Evolutionary conservation across 495 filamentous ascomycete species (phyloP).

Genomic region (Lophiotrema nucula): DNA sequence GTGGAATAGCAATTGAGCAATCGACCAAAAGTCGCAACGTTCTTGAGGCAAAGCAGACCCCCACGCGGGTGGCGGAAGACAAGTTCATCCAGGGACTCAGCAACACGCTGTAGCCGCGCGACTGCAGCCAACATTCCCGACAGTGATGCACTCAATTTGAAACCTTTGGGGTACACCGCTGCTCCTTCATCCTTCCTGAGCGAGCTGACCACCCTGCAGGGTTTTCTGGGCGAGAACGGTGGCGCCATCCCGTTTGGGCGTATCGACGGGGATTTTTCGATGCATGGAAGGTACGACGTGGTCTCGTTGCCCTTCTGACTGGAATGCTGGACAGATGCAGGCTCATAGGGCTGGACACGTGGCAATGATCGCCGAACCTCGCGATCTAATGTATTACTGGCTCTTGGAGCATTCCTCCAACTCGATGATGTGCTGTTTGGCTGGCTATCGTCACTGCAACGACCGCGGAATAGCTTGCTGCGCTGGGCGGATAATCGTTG

Average conservation of each 20-base stretch:
- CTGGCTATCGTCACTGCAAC: neutral
- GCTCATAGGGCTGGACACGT: constrained; percentile 13
- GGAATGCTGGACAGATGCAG: neutral
- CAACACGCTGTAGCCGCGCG: constrained; percentile 3
- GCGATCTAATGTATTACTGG: constrained; percentile 9
- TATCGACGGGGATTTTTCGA: neutral
- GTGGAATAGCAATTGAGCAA: too few species aligned
- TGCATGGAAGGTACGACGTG: neutral
- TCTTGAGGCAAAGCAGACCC: too few species aligned
- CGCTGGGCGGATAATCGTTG: too few species aligned
- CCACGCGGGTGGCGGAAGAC: too few species aligned
- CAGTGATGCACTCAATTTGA: neutral
- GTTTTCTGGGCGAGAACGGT: neutral
- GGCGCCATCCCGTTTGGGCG: neutral
- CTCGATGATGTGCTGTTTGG: too few species aligned
- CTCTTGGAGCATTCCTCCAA: too few species aligned
- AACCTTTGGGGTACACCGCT: too few species aligned
- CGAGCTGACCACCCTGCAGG: constrained; percentile 12
- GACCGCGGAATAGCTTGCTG: neutral
- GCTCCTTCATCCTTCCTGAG: neutral
- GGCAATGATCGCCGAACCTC: constrained; percentile 1
- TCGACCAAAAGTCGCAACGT: neutral
- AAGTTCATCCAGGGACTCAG: too few species aligned
- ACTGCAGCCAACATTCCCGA: neutral
- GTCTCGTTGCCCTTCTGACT: neutral